phyloP scores from a whole-genome alignment of 2,329 filamentous ascomycete species.

The Helotiales sp. region DNA sequence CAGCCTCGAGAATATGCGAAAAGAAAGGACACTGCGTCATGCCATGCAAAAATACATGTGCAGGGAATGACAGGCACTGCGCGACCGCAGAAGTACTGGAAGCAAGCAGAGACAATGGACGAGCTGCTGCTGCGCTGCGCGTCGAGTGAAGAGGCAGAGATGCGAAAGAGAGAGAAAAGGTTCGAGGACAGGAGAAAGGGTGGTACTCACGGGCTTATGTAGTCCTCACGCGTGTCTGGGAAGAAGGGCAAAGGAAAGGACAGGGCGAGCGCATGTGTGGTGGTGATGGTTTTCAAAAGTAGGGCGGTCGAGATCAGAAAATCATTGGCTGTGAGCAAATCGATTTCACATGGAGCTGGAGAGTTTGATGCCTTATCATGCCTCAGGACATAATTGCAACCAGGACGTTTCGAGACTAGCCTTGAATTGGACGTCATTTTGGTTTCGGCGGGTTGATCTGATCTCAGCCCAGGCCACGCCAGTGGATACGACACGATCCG shows the following conservation, averaged over 20 bases:
- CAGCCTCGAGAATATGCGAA: constrained; percentile 28
- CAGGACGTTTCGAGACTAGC: not conserved
- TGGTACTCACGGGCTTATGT: constrained; percentile 29
- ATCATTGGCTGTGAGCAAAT: constrained; percentile 7
- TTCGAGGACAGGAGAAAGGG: constrained; percentile 15
- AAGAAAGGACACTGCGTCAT: constrained; percentile 29
- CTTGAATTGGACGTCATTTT: not conserved
- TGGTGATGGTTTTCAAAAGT: constrained; percentile 10
- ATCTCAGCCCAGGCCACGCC: not conserved
- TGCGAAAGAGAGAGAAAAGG: constrained; percentile 18
- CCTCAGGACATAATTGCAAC: not conserved
- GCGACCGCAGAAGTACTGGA: constrained; percentile 32
- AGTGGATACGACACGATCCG: not conserved
- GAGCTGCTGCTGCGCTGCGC: constrained; percentile 20
- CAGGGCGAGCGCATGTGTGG: constrained; percentile 8
- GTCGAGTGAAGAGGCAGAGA: constrained; percentile 20
- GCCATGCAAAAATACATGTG: constrained; percentile 24
- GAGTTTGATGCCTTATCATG: not conserved
- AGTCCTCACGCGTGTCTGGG: constrained; percentile 21
- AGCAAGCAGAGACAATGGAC: constrained; percentile 28
- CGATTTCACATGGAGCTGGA: not conserved
- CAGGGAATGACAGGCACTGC: constrained; percentile 29
- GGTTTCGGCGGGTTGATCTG: not conserved
- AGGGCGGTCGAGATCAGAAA: not conserved
- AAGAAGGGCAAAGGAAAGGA: constrained; percentile 11